Conservation (phyloP, 192 early-diverging fungal genomes). For the Dissophora ornata region DNA sequence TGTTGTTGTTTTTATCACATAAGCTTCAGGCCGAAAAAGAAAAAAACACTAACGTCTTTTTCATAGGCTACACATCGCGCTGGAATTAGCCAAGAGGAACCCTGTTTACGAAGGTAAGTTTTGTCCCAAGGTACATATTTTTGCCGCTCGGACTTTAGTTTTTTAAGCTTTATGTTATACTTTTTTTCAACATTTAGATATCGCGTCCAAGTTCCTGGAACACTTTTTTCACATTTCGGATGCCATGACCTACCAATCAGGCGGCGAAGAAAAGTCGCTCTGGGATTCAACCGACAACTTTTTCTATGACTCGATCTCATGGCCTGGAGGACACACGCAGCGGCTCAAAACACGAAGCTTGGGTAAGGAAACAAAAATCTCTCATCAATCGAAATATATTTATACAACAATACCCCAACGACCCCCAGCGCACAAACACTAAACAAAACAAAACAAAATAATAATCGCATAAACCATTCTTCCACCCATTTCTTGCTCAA, state of each 20-base stretch:
- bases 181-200: conserved; percentile 37
- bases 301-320: conserved; percentile 64
- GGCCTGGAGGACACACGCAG: conserved; percentile 54
- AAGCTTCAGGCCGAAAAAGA: no score
- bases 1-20: conserved; percentile 9
- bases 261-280: conserved; percentile 47
- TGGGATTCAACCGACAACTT: conserved; percentile 63
- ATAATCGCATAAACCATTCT: conserved; percentile 2
- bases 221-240: conserved; percentile 71
- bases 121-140: no score
- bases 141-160: no score
- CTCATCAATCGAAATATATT: no score
- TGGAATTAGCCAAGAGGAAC: conserved; percentile 45
- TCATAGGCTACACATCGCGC: conserved; percentile 39
- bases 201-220: conserved; percentile 67
- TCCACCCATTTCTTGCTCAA: neutral
- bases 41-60: no score
- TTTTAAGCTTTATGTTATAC: no score
- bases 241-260: conserved; percentile 58
- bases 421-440: no score
- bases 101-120: conserved; percentile 40
- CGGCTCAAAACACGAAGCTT: conserved; percentile 64
- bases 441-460: no score
- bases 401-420: no score
- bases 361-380: conserved; percentile 37